Percentiles rank a stretch among this genome's conserved stretches.
Conservation (phyloP, 2,329 filamentous ascomycete species). For the Trichoderma endophyticum region DNA sequence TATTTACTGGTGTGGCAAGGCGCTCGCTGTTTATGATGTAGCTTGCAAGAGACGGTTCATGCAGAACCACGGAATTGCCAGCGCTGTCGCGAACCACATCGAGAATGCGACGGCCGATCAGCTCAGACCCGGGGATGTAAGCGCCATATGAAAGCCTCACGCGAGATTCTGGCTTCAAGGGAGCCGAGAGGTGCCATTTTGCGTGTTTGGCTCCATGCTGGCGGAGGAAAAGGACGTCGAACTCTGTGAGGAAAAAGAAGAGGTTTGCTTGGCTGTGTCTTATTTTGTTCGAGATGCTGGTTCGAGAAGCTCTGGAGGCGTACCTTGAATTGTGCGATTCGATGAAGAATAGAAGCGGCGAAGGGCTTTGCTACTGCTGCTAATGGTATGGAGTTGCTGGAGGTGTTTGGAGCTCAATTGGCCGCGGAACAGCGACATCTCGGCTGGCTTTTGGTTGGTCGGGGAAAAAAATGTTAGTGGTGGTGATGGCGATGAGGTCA, state of each 20-base stretch:
- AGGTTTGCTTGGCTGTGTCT: neutral
- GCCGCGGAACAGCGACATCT: conserved; percentile 1
- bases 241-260: conserved; percentile 29
- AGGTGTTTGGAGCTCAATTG: neutral
- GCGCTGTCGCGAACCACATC: conserved; percentile 56
- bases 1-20: conserved; percentile 62
- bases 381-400: neutral
- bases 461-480: neutral
- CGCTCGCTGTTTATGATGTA: conserved; percentile 67
- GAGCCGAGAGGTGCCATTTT: conserved; percentile 39
- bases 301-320: neutral
- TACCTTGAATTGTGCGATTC: conserved; percentile 30
- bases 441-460: neutral
- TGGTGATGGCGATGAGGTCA: conserved; percentile 16
- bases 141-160: conserved; percentile 45
- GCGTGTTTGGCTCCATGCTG: conserved; percentile 36
- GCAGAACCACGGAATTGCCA: conserved; percentile 52
- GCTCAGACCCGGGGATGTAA: conserved; percentile 47
- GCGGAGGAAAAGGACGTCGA: conserved; percentile 41
- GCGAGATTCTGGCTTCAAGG: conserved; percentile 31
- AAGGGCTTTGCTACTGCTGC: neutral
- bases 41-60: conserved; percentile 67
- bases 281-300: neutral
- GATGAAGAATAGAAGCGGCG: conserved; percentile 27
- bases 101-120: conserved; percentile 62